Conservation (phyloP, 768 basidiomycete species). For the Suillus weaverae region DNA sequence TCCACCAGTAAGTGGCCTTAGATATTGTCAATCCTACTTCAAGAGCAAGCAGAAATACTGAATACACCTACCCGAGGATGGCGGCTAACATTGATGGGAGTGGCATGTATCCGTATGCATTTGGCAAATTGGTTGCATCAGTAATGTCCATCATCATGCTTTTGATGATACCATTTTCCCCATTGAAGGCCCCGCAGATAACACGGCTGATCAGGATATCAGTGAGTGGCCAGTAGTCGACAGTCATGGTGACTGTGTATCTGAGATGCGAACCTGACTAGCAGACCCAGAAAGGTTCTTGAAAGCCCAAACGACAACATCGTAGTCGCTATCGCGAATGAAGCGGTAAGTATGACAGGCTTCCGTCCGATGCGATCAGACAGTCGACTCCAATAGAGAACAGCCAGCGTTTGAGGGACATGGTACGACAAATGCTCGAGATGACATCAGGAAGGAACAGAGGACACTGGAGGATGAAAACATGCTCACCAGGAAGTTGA, state of each 20-base stretch:
- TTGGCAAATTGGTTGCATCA: neutral
- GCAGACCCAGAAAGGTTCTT: constrained; percentile 60
- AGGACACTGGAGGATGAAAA: neutral
- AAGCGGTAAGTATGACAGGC: constrained; percentile 65
- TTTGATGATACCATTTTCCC: neutral
- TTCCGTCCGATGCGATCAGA: constrained; percentile 73
- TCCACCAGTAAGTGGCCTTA: neutral
- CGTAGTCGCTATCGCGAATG: constrained; percentile 61
- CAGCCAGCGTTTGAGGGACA: constrained; percentile 65
- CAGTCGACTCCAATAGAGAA: constrained; percentile 70
- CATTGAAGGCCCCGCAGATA: neutral
- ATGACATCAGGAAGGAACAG: neutral
- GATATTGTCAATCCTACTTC: neutral
- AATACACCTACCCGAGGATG: neutral
- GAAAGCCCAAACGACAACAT: constrained; percentile 75
- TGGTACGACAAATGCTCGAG: constrained; percentile 73
- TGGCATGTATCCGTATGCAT: neutral
- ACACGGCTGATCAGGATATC: neutral
- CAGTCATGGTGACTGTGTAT: neutral
- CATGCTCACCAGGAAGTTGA: neutral
- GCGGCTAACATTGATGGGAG: neutral
- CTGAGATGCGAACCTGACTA: constrained; percentile 21
- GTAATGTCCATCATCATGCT: neutral
- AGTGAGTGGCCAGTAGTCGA: neutral
- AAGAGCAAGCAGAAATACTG: neutral